Percentiles rank a stretch among this genome's conserved stretches.
Conservation (phyloP, 805 yeast species). For the Candida easanensis region DNA sequence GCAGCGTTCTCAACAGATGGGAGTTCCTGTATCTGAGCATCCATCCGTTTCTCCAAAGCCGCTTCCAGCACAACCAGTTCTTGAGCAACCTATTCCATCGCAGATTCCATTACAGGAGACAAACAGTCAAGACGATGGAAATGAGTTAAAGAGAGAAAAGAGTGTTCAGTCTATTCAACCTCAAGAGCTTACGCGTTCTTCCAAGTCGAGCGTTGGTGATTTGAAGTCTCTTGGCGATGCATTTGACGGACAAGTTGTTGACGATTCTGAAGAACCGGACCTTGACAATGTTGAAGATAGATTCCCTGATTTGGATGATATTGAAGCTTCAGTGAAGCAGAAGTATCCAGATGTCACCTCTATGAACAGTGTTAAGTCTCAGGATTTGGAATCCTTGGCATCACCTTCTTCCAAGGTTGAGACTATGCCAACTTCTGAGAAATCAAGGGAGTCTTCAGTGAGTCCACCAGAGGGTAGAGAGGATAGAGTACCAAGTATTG, state of each 20-base stretch:
- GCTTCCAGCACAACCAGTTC: constrained; percentile 1
- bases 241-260: constrained; percentile 2
- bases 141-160: not conserved
- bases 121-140: not conserved
- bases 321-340: constrained; percentile 16
- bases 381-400: not conserved
- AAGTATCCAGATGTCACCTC: constrained; percentile 14
- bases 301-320: constrained; percentile 47
- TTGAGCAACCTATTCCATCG: no score
- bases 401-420: constrained; percentile 2
- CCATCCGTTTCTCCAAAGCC: not conserved
- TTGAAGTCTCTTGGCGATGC: constrained; percentile 7
- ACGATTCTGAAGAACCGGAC: constrained; percentile 27
- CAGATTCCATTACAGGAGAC: no score
- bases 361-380: not conserved
- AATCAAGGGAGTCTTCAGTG: constrained; percentile 1
- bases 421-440: not conserved
- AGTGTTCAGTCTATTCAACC: constrained; percentile 13
- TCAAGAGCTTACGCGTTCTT: constrained; percentile 21
- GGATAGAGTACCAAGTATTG: constrained; percentile 5
- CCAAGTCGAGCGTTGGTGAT: constrained; percentile 28
- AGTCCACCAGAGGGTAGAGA: constrained; percentile 1
- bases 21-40: not conserved
- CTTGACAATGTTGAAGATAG: constrained; percentile 47
- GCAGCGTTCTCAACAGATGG: constrained; percentile 8